Evolutionary conservation across 768 basidiomycete species (phyloP), one percentile per base, ranked within the genome.

Genomic region (Podaxis mareebaensis): DNA sequence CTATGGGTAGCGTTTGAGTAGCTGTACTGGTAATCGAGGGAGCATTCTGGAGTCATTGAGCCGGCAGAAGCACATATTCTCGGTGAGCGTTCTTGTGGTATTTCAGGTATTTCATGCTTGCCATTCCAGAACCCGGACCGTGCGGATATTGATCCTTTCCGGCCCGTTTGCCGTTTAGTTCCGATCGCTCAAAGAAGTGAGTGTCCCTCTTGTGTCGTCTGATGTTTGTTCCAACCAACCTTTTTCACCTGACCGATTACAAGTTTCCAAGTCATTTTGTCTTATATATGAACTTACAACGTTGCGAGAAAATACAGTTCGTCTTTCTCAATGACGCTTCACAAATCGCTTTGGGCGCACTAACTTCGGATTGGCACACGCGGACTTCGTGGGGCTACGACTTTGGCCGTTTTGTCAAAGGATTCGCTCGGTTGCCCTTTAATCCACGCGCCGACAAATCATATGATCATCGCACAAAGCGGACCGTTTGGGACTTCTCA

Each of bases 1-100:
- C 20, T 22, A 22, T 57, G 54, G 13, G 59, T 56, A n/a, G 22
- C 33, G 33, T 57, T 55, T 44, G 59, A 60, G 24, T 49, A 51
- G 20, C n/a, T 38, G 38, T 57, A 42, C 2, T 42, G n/a, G 26
- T 56, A 63, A 28, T 57, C 22, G 44, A 57, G 24, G 13, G 54
- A 30, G 48, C 55, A 63, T n/a, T 30, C 44, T 53, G 44, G 48
- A 48, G 26, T 38, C 60, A 59, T 52, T 6, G 36, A 46, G 13
- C 28, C 22, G 7, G 20, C 17, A 17, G 36, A n/a, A 24, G 28
- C 13, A 44, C 44, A 53, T 28, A 10, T 13, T 33, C n/a, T 11
- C 39, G 40, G 36, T 57, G 38, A 39, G 49, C 20, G 24, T 15
- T 10, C 28, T 20, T 33, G 20, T 24, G 20, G 24, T 7, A 20